Evolutionary conservation across 495 filamentous ascomycete species (phyloP).

Genomic region (Choiromyces venosus): DNA sequence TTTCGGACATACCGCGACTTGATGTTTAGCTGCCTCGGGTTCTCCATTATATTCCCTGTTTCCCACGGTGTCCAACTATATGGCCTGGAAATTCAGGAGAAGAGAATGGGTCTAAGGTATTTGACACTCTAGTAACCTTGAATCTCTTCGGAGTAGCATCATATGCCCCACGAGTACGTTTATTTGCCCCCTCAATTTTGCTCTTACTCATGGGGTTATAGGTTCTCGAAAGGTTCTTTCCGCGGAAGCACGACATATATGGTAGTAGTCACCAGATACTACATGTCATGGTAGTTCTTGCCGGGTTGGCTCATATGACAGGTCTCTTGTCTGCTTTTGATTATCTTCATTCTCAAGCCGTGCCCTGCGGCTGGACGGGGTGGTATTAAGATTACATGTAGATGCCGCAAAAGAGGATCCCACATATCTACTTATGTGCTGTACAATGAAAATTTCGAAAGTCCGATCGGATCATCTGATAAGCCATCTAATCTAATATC

Average conservation of each 20-base stretch:
- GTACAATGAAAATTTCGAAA: too few species aligned
- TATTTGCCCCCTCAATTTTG: not conserved
- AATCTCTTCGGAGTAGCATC: constrained; percentile 46
- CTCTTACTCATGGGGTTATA: constrained; percentile 8
- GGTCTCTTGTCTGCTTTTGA: not conserved
- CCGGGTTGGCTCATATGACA: constrained; percentile 40
- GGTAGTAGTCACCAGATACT: constrained; percentile 53
- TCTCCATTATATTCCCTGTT: constrained; percentile 47
- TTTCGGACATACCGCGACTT: constrained; percentile 43
- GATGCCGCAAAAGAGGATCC: too few species aligned
- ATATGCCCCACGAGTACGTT: constrained; percentile 48
- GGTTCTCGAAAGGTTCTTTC: constrained; percentile 50
- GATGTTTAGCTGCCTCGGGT: constrained; percentile 47
- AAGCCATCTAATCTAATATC: too few species aligned
- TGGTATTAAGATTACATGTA: not conserved
- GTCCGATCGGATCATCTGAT: too few species aligned
- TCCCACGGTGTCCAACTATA: constrained; percentile 45
- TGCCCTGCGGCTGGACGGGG: not conserved
- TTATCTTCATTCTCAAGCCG: not conserved
- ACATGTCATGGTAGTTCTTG: constrained; percentile 50
- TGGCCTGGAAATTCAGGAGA: constrained; percentile 44
- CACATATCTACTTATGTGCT: too few species aligned
- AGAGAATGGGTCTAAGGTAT: constrained; percentile 47
- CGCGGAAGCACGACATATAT: constrained; percentile 43
- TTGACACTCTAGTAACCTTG: constrained; percentile 43